These are phyloP conservation scores for Rhododendron griersonianum DNA, from an alignment of 148 eudicot genomes.

Conservation along the genomic window DNA sequence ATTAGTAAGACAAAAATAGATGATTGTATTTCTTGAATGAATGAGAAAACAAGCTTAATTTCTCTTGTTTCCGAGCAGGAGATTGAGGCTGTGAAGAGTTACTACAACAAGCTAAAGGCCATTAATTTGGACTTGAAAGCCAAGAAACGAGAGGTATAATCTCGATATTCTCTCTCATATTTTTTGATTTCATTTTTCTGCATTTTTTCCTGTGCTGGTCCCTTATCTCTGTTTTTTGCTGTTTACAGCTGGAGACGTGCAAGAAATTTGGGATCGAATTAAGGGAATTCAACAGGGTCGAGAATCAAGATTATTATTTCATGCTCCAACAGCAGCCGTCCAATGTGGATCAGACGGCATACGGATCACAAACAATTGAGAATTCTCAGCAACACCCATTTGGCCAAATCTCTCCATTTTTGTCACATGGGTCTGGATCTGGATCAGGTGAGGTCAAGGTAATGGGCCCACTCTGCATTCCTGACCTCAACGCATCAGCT, in stretches of 20 bases:
- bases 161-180: background rate
- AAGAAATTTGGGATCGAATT: background rate
- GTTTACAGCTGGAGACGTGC: background rate
- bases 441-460: background rate
- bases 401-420: background rate
- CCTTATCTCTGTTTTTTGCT: background rate
- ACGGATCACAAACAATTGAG: background rate
- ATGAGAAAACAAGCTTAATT: background rate
- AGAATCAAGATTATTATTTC: background rate
- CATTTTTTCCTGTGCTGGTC: background rate
- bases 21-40: background rate
- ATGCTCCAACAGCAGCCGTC: background rate
- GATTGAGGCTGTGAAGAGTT: constrained; percentile 19
- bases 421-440: background rate
- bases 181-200: background rate
- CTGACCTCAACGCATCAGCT: background rate
- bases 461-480: background rate
- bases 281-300: background rate
- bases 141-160: constrained; percentile 20
- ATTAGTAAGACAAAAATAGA: background rate
- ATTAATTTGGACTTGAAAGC: constrained; percentile 24
- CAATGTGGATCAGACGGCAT: background rate
- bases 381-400: background rate
- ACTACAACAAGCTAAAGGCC: constrained; percentile 11
- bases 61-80: constrained; percentile 16